Base-by-base conservation (phyloP, 345 rosid species). In the Salix udensis region DNA sequence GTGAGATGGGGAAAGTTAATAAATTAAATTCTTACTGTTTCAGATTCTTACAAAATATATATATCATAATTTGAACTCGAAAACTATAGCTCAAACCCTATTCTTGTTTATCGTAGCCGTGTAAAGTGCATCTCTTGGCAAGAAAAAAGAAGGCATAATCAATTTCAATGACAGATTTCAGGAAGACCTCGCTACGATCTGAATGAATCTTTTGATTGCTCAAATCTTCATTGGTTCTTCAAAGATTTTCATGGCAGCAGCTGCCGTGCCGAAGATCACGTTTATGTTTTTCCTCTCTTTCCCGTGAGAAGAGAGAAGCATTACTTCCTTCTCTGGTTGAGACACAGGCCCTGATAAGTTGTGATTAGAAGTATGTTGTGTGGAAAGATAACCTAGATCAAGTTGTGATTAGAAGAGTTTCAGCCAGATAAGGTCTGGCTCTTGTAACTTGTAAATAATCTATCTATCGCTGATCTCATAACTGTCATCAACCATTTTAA, bases 281-380 rank as follows among this genome's bases (percentile, higher is more conserved):
- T 89, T 93, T 34, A 93, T 83, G 86, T 84, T 85, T 85, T 84
- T 86, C 76, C 83, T 87, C 46, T 91, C 89, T 50, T 82, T 73
- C 2, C 96, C 94, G 70, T 84, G 87, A 67, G 94, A 90, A 66
- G 91, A 87, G 76, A 93, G 91, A 76, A 93, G 84, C 70, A 86
- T 85, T 21, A 93, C 99, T 82, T 90, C 94, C 84, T 91, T 92
- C 85, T 93, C 92, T 0, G 99, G 99, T 81, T 93, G 87, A 42
- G 91, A 88, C 13, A 92, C 98, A 1, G 98, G 97, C 46, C 98
- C 94, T 42, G 97, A 87, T 4, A 87, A 30, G 3, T 30, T 30
- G 31, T 30, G 31, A 30, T 30, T 30, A 30, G 60, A 93, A 93
- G 53, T 96, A 92, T n/a, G 87, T 30, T 30, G 37, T 34, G 37